These are phyloP conservation scores for Auricularia cornea DNA, from an alignment of 768 basidiomycete genomes.

Conservation along the genomic window DNA sequence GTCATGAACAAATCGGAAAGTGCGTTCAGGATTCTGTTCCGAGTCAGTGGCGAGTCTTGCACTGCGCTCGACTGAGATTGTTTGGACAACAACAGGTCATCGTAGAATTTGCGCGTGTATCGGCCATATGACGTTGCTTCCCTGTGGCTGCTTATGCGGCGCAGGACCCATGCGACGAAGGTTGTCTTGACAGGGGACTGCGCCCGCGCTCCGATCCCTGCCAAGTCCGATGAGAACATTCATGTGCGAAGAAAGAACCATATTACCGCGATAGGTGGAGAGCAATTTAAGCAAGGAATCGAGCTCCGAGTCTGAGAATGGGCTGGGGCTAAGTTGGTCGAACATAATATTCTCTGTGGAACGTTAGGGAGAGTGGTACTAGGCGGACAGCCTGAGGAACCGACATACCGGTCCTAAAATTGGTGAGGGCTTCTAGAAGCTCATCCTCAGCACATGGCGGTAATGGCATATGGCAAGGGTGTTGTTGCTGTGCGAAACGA, in stretches of 20 bases:
- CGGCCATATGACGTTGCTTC: neutral
- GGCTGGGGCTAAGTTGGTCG: constrained; percentile 35
- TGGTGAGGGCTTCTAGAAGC: constrained; percentile 41
- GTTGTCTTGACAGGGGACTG: constrained; percentile 32
- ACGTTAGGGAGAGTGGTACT: neutral
- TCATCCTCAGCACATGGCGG: constrained; percentile 36
- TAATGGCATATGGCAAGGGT: constrained; percentile 37
- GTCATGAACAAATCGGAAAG: constrained; percentile 33
- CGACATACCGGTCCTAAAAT: constrained; percentile 17
- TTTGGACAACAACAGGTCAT: neutral
- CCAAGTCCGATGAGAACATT: neutral
- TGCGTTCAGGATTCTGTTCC: constrained; percentile 3
- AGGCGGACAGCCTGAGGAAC: neutral
- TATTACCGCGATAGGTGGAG: constrained; percentile 12
- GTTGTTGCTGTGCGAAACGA: constrained; percentile 22
- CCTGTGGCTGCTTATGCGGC: constrained; percentile 32
- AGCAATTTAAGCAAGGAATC: constrained; percentile 38
- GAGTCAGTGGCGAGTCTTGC: neutral
- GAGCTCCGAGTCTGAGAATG: constrained; percentile 48
- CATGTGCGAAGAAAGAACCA: neutral
- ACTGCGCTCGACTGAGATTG: neutral
- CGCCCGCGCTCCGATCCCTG: neutral
- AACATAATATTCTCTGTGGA: constrained; percentile 43
- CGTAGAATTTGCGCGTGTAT: neutral
- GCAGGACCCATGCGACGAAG: constrained; percentile 43